These are phyloP conservation scores for Fonsecaea pedrosoi DNA, from an alignment of 2,329 filamentous ascomycete genomes.

Conservation along the genomic window DNA sequence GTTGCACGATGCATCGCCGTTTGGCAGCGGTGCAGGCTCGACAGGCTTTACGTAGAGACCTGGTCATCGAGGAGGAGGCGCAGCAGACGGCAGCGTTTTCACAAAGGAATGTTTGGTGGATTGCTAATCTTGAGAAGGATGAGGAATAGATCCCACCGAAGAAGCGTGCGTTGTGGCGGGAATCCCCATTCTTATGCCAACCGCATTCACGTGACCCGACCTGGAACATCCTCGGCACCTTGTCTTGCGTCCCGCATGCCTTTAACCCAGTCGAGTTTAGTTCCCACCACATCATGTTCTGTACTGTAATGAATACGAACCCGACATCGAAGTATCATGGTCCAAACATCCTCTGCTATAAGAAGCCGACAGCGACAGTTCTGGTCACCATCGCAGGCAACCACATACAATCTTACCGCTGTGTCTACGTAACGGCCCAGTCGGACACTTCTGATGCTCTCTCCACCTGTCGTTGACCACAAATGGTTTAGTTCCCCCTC, in stretches of 20 bases:
- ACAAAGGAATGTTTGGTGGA: neutral
- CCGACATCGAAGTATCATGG: neutral
- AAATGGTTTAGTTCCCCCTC: neutral
- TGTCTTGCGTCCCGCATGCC: neutral
- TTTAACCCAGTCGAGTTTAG: conserved; percentile 12
- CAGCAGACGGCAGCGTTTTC: neutral
- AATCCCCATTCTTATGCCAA: neutral
- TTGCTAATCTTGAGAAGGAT: neutral
- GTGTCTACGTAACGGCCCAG: neutral
- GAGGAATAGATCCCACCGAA: neutral
- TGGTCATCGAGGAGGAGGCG: neutral
- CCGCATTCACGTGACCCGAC: too few relatives aligned
- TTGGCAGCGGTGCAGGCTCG: conserved; percentile 9
- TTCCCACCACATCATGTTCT: conserved; percentile 4
- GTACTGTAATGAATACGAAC: conserved; percentile 2
- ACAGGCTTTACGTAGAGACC: conserved; percentile 11
- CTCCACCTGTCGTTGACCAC: neutral
- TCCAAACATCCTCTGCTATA: neutral
- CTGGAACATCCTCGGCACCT: too few relatives aligned
- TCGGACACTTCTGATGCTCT: neutral
- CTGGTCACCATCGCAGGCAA: neutral
- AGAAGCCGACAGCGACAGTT: neutral
- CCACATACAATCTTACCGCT: neutral
- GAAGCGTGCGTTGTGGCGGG: too few relatives aligned
- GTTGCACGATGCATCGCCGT: conserved; percentile 17